These are phyloP conservation scores for Cronartium quercuum DNA, from an alignment of 1,284 basidiomycete genomes.

Conservation along the genomic window DNA sequence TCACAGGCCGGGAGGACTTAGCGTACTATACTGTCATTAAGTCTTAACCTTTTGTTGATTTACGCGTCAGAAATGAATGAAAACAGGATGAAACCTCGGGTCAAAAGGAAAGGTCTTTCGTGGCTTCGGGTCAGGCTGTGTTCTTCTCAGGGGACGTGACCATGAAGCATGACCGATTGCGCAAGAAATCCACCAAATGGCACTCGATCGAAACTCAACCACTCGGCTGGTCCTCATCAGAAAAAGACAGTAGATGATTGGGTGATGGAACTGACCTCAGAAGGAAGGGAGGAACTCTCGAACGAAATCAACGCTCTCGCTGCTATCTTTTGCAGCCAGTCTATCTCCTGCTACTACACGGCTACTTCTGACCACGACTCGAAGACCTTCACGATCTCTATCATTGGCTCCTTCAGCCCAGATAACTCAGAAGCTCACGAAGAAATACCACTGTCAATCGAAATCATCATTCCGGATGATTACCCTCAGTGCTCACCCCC, in stretches of 20 bases:
- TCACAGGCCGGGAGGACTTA: no score
- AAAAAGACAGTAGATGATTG: background rate
- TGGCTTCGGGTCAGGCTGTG: no score
- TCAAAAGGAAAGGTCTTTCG: no score
- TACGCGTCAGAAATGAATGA: no score
- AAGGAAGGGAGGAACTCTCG: background rate
- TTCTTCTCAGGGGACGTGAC: no score
- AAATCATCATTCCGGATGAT: conserved; percentile 65
- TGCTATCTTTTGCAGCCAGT: conserved; percentile 64
- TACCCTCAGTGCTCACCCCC: conserved; percentile 69
- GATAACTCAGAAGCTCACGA: background rate
- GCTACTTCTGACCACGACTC: background rate
- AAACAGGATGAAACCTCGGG: no score
- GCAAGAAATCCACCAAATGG: no score
- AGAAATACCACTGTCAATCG: conserved; percentile 49
- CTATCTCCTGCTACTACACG: background rate
- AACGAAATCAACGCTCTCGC: conserved; percentile 56
- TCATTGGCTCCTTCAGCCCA: background rate
- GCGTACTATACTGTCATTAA: no score
- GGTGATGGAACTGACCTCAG: background rate
- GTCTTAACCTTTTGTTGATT: no score
- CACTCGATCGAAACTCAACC: no score
- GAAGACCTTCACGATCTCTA: background rate
- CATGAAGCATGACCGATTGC: no score
- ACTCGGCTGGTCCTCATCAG: no score